These are phyloP conservation scores for Phycomyces blakesleeanus DNA, from an alignment of 192 early-diverging fungal genomes.

Conservation along the genomic window DNA sequence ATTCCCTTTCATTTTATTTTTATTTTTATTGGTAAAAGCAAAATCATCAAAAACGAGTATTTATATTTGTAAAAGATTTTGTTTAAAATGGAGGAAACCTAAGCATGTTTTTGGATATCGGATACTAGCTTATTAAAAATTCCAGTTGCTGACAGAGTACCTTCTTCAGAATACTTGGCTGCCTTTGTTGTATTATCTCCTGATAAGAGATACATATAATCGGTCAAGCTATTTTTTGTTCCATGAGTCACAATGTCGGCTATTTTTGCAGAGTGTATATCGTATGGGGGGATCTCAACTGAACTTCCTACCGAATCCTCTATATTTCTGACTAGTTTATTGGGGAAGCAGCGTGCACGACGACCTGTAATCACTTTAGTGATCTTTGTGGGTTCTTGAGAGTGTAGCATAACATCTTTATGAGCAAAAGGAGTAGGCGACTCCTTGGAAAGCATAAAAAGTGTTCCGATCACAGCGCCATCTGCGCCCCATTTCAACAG, in stretches of 20 bases:
- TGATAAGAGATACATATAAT: conserved; percentile 17
- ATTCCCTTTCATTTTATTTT: no score
- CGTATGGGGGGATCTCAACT: conserved; percentile 21
- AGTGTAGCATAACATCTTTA: conserved; percentile 2
- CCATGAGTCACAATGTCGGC: conserved; percentile 24
- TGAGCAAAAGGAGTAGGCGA: conserved; percentile 15
- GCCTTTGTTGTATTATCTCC: conserved; percentile 4
- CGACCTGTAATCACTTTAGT: conserved; percentile 23
- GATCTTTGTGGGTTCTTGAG: conserved; percentile 10
- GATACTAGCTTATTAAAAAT: conserved; percentile 21
- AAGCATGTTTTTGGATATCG: conserved; percentile 4
- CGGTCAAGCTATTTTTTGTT: background rate
- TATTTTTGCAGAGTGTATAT: conserved; percentile 25
- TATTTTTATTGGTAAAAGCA: background rate
- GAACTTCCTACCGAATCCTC: background rate
- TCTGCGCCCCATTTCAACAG: conserved; percentile 15
- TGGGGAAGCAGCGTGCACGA: conserved; percentile 22
- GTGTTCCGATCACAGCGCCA: conserved; percentile 20
- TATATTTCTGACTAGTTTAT: conserved; percentile 12
- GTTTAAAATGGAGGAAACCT: no score
- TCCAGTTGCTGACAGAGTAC: conserved; percentile 19
- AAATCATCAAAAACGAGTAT: background rate
- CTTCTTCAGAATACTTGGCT: conserved; percentile 21
- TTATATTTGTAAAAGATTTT: no score
- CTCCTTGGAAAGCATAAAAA: conserved; percentile 27